A percentile compares a stretch with the other conserved stretches of the same genome.
Evolutionary conservation across 345 rosid species (phyloP).

Genomic region (Melastoma malabathricum): DNA sequence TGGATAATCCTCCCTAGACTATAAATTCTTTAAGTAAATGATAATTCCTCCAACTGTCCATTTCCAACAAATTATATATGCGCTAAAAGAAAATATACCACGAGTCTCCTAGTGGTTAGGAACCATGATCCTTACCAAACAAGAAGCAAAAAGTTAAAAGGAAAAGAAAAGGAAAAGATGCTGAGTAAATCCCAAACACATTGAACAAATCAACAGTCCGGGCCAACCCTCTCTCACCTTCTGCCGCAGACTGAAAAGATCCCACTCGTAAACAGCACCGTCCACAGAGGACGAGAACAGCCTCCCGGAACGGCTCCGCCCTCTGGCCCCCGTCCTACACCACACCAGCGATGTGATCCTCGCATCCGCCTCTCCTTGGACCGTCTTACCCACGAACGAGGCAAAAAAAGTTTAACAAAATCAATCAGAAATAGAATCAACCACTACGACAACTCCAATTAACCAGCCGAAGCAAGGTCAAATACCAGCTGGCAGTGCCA

Average conservation of each 20-base stretch:
- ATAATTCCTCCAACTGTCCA: too few species aligned
- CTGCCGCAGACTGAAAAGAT: conserved; percentile 71
- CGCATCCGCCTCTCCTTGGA: conserved; percentile 64
- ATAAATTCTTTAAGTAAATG: too few species aligned
- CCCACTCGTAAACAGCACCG: conserved; percentile 82
- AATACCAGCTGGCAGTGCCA: conserved; percentile 97
- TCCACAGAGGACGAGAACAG: conserved; percentile 74
- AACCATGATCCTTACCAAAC: too few species aligned
- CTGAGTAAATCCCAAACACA: background rate
- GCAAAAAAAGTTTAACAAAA: conserved; percentile 4
- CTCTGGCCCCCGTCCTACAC: conserved; percentile 43
- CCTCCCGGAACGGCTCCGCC: conserved; percentile 55
- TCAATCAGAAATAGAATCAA: conserved; percentile 2
- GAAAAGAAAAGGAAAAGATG: too few species aligned
- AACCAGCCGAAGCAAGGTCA: background rate
- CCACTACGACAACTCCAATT: background rate
- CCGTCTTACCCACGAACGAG: conserved; percentile 26
- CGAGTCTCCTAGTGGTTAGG: too few species aligned
- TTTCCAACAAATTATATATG: too few species aligned
- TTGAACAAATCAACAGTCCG: background rate
- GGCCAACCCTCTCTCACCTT: conserved; percentile 32
- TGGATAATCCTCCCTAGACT: too few species aligned
- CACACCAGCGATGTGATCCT: conserved; percentile 80
- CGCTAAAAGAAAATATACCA: too few species aligned
- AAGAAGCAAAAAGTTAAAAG: too few species aligned